Evolutionary conservation across 2,329 filamentous ascomycete species (phyloP).

Genomic region (Fusarium pininemorale): DNA sequence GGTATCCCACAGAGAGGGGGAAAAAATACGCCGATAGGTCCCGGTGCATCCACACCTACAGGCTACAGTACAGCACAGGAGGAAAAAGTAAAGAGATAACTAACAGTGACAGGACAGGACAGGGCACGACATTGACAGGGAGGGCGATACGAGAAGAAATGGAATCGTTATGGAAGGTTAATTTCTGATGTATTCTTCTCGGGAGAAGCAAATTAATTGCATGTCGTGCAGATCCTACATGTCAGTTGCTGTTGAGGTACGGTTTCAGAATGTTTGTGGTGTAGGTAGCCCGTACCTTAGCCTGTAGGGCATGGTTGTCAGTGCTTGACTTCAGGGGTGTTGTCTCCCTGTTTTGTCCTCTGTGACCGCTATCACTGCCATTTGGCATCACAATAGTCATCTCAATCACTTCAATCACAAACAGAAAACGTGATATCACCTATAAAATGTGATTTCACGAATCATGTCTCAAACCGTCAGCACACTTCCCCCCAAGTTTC

Average conservation of each 20-base stretch:
- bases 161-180: background rate
- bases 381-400: background rate
- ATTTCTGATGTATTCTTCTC: constrained; percentile 5
- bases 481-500: background rate
- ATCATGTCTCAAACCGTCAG: background rate
- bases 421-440: background rate
- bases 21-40: constrained; percentile 9
- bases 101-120: background rate
- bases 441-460: background rate
- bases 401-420: background rate
- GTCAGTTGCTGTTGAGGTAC: background rate
- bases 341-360: background rate
- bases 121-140: background rate
- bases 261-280: background rate
- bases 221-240: background rate
- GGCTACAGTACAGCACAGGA: background rate
- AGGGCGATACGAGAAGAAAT: background rate
- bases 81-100: background rate
- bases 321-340: background rate
- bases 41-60: background rate
- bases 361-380: background rate
- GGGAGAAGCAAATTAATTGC: constrained; percentile 14
- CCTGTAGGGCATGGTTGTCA: background rate
- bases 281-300: too few relatives aligned
- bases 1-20: background rate